A percentile compares a stretch with the other conserved stretches of the same genome.
phyloP scores from a whole-genome alignment of 1,139 yeast genomes.

The Eremothecium cymbalariae region DNA sequence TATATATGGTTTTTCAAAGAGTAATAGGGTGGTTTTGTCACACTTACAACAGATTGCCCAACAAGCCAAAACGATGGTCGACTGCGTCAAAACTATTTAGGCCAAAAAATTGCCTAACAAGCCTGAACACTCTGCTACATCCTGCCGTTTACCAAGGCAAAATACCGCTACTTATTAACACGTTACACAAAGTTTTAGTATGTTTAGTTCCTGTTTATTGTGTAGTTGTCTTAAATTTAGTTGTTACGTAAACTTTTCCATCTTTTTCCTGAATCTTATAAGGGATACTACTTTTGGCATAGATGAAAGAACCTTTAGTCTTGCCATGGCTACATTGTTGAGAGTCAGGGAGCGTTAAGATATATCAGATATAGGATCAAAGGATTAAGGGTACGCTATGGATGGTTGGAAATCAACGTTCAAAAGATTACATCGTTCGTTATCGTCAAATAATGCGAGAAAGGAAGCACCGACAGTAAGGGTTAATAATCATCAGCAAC shows the following conservation, averaged over 20 bases:
- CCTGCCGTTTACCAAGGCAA: no score
- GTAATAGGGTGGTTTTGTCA: constrained; percentile 62
- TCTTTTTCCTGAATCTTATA: no score
- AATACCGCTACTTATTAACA: no score
- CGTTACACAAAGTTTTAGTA: no score
- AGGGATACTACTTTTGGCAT: no score
- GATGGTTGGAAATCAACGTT: constrained; percentile 4
- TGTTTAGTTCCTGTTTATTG: no score
- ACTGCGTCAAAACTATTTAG: constrained; percentile 51
- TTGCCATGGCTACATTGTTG: no score
- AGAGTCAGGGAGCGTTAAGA: neutral
- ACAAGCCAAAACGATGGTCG: constrained; percentile 66
- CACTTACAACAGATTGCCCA: constrained; percentile 69
- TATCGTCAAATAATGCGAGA: neutral
- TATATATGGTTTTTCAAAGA: constrained; percentile 75
- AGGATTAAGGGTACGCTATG: neutral
- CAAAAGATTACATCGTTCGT: constrained; percentile 3
- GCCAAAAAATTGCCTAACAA: no score
- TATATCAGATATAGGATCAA: neutral
- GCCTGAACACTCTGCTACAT: no score
- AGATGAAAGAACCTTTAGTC: no score
- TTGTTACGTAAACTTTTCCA: no score
- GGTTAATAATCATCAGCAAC: neutral
- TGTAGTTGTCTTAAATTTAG: no score
- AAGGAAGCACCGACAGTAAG: neutral